Conservation (phyloP, 208 protist species). For the Crithidia brevicula region DNA sequence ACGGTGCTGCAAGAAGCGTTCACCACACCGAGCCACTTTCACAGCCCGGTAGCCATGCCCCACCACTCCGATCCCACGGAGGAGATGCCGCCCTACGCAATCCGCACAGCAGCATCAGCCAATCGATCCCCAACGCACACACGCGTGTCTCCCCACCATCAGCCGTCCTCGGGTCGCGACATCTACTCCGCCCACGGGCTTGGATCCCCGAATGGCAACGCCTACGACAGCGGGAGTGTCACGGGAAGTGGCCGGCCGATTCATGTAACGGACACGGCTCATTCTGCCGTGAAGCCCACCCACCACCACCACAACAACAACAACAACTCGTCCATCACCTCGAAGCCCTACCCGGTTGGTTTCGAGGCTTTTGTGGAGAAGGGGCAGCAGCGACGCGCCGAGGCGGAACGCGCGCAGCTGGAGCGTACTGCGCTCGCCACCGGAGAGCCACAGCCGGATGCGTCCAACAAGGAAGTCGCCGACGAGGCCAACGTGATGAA, state of each 20-base stretch:
- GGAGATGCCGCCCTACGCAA: background rate
- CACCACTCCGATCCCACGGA: background rate
- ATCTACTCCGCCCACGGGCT: constrained; percentile 2
- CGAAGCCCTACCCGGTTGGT: constrained; percentile 17
- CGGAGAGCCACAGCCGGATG: background rate
- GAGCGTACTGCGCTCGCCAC: constrained; percentile 14
- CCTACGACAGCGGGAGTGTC: background rate
- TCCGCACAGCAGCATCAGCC: constrained; percentile 14
- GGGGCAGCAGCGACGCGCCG: constrained; percentile 39
- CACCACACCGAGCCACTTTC: background rate
- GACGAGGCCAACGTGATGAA: background rate
- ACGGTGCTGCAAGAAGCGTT: background rate
- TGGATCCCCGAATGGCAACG: background rate
- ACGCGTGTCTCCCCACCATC: background rate
- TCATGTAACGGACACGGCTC: no score
- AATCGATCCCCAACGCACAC: background rate
- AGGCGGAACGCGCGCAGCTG: constrained; percentile 23
- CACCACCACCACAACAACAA: background rate
- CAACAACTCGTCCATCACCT: background rate
- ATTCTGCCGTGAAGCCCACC: no score
- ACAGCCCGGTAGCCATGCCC: background rate
- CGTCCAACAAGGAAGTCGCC: background rate
- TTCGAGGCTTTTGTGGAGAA: constrained; percentile 44
- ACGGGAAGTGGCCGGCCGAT: no score
- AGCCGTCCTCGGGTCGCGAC: background rate